phyloP scores from a whole-genome alignment of 345 rosid species.

The Syzygium oleosum region DNA sequence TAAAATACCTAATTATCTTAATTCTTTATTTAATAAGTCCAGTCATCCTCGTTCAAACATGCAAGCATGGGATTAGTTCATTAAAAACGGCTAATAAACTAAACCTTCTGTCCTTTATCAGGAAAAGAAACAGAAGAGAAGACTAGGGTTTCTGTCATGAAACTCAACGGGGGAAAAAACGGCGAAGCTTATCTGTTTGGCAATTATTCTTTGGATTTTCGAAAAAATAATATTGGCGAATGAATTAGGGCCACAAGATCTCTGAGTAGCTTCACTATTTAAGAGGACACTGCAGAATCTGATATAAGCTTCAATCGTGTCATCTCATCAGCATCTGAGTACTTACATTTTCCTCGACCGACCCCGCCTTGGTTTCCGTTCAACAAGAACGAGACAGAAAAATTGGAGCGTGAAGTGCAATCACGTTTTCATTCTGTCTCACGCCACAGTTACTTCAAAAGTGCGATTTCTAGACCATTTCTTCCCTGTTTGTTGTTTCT shows the following conservation, averaged over 20 bases:
- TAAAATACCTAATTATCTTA: not conserved
- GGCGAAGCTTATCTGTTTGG: not conserved
- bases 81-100: not conserved
- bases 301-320: not conserved
- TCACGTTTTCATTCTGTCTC: not conserved
- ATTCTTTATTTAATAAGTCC: not conserved
- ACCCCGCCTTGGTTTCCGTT: not conserved
- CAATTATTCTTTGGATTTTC: not conserved
- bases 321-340: not conserved
- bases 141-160: not conserved
- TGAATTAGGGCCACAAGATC: not conserved
- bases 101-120: not conserved
- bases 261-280: not conserved
- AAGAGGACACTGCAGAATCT: not conserved
- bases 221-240: not conserved
- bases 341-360: not conserved
- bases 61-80: not conserved
- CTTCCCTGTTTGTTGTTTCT: not conserved
- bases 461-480: not conserved
- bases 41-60: not conserved
- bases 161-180: not conserved
- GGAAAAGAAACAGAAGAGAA: not conserved
- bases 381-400: not conserved
- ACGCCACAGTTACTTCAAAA: not conserved
- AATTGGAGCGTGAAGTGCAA: too few relatives aligned